phyloP scores from a whole-genome alignment of 768 basidiomycete genomes.

The Tulasnella sp. region DNA sequence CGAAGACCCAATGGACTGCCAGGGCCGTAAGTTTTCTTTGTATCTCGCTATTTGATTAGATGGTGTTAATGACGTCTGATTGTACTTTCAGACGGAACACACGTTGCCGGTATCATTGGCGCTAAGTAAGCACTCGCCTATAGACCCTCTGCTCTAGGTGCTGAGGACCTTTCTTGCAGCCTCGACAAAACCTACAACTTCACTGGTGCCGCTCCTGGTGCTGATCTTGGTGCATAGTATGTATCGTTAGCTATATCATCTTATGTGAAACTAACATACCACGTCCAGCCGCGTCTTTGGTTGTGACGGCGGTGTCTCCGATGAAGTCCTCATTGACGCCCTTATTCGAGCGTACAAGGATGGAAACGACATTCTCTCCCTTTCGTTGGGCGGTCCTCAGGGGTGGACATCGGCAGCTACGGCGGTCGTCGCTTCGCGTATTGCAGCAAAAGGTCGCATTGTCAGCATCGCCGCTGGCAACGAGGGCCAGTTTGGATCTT shows the following conservation, averaged over 20 bases:
- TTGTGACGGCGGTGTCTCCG: slow-evolving; percentile 26
- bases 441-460: slow-evolving; percentile 60
- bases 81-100: slow-evolving; percentile 48
- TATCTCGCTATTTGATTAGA: no score
- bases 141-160: slow-evolving; percentile 47
- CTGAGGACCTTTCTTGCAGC: slow-evolving; percentile 60
- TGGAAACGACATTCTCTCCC: slow-evolving; percentile 29
- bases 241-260: slow-evolving; percentile 62
- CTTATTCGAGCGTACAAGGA: slow-evolving; percentile 35
- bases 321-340: slow-evolving; percentile 32
- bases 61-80: slow-evolving; percentile 40
- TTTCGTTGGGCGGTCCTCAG: slow-evolving; percentile 30
- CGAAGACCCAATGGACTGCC: slow-evolving; percentile 34
- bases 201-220: slow-evolving; percentile 68
- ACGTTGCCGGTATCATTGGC: slow-evolving; percentile 54
- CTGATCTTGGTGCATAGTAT: slow-evolving; percentile 56
- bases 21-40: slow-evolving; percentile 40
- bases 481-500: slow-evolving; percentile 44
- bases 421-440: slow-evolving; percentile 61
- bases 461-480: slow-evolving; percentile 51
- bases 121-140: slow-evolving; percentile 11
- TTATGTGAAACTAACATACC: slow-evolving; percentile 50
- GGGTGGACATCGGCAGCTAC: slow-evolving; percentile 66
- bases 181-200: slow-evolving; percentile 66
- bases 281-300: slow-evolving; percentile 38